These are phyloP conservation scores for Amphibolis antarctica DNA, from an alignment of 106 monocot species.

Conservation along the genomic window DNA sequence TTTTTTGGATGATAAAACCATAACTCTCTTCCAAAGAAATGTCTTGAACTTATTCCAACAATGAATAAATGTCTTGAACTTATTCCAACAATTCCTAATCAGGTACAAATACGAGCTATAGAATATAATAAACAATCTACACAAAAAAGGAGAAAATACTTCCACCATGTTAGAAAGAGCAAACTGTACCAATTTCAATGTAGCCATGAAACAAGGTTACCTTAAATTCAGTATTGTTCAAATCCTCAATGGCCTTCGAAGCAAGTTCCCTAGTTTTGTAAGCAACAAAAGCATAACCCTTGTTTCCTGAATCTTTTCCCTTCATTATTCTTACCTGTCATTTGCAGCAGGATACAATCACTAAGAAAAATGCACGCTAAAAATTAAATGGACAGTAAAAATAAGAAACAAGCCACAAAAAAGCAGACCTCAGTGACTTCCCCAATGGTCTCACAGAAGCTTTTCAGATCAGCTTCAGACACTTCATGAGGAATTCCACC, in stretches of 20 bases:
- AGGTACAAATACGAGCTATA: no score
- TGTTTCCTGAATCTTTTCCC: conserved; percentile 48
- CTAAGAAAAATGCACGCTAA: not conserved
- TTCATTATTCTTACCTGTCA: conserved; percentile 67
- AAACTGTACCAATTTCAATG: no score
- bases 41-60: no score
- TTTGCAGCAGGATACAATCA: not conserved
- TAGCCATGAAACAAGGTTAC: conserved; percentile 11
- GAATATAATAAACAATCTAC: no score
- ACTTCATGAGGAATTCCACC: conserved; percentile 47
- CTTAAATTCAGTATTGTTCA: conserved; percentile 54
- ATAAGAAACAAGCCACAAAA: not conserved
- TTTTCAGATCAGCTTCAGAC: conserved; percentile 44
- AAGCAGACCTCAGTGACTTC: conserved; percentile 52
- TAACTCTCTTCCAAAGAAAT: no score
- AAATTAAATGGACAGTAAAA: not conserved
- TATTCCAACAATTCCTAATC: no score
- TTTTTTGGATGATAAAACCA: no score
- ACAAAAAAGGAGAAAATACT: no score
- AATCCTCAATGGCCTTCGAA: conserved; percentile 39
- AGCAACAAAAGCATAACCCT: conserved; percentile 65
- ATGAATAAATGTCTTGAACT: no score
- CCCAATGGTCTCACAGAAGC: conserved; percentile 52
- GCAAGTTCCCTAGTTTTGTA: conserved; percentile 49
- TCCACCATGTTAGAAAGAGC: no score